Conservation (phyloP, 805 yeast genomes). For the Candida maris region DNA sequence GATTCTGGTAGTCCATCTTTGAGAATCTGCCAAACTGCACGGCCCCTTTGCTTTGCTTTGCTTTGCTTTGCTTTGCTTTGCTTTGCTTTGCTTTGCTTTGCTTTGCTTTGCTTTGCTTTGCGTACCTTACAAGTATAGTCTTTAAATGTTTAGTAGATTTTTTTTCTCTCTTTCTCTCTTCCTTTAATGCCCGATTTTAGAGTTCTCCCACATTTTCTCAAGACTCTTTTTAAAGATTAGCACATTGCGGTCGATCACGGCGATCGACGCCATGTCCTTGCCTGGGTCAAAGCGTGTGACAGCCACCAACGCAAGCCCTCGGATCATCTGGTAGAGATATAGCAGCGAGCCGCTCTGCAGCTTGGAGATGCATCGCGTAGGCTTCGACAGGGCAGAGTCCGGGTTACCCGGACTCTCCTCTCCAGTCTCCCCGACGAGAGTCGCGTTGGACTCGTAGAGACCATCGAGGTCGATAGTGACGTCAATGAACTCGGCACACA, state of each 20-base stretch:
- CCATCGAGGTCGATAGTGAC: slow-evolving; percentile 87
- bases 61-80: background rate
- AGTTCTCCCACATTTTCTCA: slow-evolving; percentile 63
- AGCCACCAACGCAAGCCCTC: slow-evolving; percentile 89
- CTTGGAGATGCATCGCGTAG: slow-evolving; percentile 58
- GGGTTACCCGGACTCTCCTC: slow-evolving; percentile 4
- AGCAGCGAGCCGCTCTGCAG: slow-evolving; percentile 81
- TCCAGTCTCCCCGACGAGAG: slow-evolving; percentile 3
- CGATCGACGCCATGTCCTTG: slow-evolving; percentile 43
- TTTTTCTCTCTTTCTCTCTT: background rate
- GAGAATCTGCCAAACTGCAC: background rate
- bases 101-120: too few relatives aligned
- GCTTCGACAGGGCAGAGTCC: slow-evolving; percentile 9
- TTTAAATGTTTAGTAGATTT: too few relatives aligned
- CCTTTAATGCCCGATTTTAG: slow-evolving; percentile 22
- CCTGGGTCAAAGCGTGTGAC: slow-evolving; percentile 66
- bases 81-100: background rate
- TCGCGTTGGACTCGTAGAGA: slow-evolving; percentile 42
- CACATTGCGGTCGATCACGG: slow-evolving; percentile 87
- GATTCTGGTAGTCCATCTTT: slow-evolving; percentile 79
- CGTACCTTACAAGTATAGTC: too few relatives aligned
- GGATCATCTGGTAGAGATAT: slow-evolving; percentile 85
- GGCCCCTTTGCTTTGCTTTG: background rate
- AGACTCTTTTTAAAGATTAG: slow-evolving; percentile 73
- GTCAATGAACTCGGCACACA: slow-evolving; percentile 95